Evolutionary conservation across 2,329 filamentous ascomycete genomes (phyloP).

Genomic region (Arthrobotrys megalospora): DNA sequence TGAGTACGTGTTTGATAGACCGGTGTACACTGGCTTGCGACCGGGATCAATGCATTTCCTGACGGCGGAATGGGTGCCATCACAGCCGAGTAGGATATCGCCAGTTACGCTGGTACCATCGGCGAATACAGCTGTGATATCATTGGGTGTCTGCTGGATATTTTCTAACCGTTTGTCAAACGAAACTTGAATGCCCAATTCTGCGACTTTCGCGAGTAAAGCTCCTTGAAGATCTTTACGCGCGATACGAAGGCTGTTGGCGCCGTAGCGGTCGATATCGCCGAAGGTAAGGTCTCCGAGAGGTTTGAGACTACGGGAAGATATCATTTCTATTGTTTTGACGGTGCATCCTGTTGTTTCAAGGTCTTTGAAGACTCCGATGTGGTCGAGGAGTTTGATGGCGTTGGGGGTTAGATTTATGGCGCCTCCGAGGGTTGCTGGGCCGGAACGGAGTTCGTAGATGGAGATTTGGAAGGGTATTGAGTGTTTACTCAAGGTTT

Average conservation of each 20-base stretch:
- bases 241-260: conserved; percentile 66
- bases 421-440: conserved; percentile 70
- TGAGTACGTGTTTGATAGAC: conserved; percentile 48
- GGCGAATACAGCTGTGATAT: conserved; percentile 63
- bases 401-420: conserved; percentile 70
- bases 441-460: conserved; percentile 70
- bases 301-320: conserved; percentile 62
- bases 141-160: conserved; percentile 35
- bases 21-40: conserved; percentile 49
- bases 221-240: conserved; percentile 65
- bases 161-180: conserved; percentile 61
- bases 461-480: conserved; percentile 69
- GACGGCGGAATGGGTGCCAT: conserved; percentile 66
- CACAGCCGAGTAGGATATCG: conserved; percentile 66
- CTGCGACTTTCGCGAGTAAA: conserved; percentile 62
- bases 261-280: conserved; percentile 70
- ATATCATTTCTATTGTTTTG: conserved; percentile 71
- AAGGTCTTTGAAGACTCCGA: conserved; percentile 68
- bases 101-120: conserved; percentile 63
- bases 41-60: conserved; percentile 60
- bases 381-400: conserved; percentile 69
- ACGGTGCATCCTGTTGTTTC: conserved; percentile 69
- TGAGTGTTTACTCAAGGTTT: conserved; percentile 63
- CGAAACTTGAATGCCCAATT: conserved; percentile 57
- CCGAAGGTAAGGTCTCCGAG: conserved; percentile 71